These are phyloP conservation scores for Hortiboletus rubellus DNA, from an alignment of 1,284 basidiomycete species.

Conservation along the genomic window DNA sequence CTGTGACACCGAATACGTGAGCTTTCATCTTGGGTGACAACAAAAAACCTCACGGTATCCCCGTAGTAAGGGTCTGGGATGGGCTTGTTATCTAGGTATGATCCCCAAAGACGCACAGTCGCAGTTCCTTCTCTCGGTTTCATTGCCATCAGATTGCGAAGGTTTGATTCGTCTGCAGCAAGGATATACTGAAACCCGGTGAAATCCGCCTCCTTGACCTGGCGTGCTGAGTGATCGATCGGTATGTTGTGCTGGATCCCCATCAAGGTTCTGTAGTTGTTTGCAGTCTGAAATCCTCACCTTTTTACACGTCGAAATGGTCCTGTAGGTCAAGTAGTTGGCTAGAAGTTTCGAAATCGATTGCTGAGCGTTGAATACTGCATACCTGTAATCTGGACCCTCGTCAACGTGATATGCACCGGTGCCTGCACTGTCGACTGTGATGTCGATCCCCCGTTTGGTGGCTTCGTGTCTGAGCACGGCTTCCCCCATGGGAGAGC, in stretches of 20 bases:
- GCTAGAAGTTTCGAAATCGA: conserved; percentile 3
- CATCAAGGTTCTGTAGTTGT: conserved; percentile 1
- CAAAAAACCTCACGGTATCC: conserved; percentile 46
- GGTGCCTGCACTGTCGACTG: conserved; percentile 74
- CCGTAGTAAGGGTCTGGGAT: conserved; percentile 79
- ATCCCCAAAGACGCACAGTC: conserved; percentile 69
- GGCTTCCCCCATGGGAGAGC: conserved; percentile 80
- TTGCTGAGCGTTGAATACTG: neutral
- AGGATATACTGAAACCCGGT: conserved; percentile 67
- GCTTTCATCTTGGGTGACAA: neutral
- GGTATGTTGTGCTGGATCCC: conserved; percentile 54
- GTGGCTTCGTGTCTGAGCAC: conserved; percentile 57
- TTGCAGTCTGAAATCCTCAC: conserved; percentile 33
- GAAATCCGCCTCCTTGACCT: conserved; percentile 61
- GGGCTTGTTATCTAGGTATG: conserved; percentile 61
- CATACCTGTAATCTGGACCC: conserved; percentile 69
- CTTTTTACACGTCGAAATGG: conserved; percentile 61
- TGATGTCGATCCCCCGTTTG: conserved; percentile 61
- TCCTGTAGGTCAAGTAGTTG: conserved; percentile 39
- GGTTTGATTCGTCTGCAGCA: conserved; percentile 67
- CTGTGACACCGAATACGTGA: conserved; percentile 25
- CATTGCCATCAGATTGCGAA: conserved; percentile 54
- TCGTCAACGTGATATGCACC: conserved; percentile 71
- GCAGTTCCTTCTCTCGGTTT: conserved; percentile 57
- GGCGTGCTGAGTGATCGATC: conserved; percentile 60